Base-by-base conservation (phyloP, 352 stramenopile species). In the Globisporangium echinulatum region DNA sequence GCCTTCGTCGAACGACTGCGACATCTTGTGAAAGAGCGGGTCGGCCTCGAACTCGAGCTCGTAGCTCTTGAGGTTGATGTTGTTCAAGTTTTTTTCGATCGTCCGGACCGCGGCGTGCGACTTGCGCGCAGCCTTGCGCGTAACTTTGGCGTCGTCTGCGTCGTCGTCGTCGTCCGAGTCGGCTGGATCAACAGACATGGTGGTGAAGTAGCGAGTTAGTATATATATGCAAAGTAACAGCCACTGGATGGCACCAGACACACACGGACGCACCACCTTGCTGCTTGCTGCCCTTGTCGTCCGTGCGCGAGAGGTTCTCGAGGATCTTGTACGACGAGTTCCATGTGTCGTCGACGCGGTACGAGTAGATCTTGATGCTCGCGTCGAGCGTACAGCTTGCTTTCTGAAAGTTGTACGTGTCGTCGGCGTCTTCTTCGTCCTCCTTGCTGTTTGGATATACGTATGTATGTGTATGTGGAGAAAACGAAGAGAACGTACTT, bases 291-390 rank as follows among this genome's bases (percentile, higher is more conserved):
- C 43, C 57, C 17, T 47, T 87, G 33, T 84, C 73, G 38, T 84
- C 83, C 5, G 69, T 87, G 50, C 95, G 81, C 49, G 96, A 98
- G 14, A 99, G 75, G 68, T 98, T 99, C 55, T 98, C 96, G n/a
- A 99, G 66, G 14, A 99, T 97, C 59, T 98, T 97, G 72, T 98
- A 98, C 51, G 90, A 98, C 52, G 90, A 97, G 44, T 96, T 90
- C 81, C 97, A 97, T 52, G 97, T 98, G 69, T 99, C 96, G 67
- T 99, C 97, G 39, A 99, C 97, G 57, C 97, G 92, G 70, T 98
- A 98, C 43, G 93, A 98, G 73, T 99, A 99, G 63, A 99, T 99
- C 73, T 99, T 99, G 33, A 99, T 94, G 64, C 88, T 98, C 2
- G 97, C 96, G 68, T 99, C 96, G n/a, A 99, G 68, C 15, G 96